These are phyloP conservation scores for Brachypodium distachyon DNA, from an alignment of 202 grass and related monocot species.

Conservation along the genomic window DNA sequence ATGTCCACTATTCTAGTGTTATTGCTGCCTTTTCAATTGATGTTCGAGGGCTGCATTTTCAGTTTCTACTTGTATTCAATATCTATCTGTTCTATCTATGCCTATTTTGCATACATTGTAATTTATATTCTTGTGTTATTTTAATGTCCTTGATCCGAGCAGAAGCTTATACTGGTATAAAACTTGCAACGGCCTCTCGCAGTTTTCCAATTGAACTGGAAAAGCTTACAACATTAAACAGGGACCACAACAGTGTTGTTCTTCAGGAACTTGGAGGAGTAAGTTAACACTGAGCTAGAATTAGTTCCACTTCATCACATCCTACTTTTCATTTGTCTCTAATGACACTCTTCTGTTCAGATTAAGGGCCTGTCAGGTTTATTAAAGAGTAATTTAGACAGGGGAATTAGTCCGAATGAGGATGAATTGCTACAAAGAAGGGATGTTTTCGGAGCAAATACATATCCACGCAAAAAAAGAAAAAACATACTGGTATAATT, in stretches of 20 bases:
- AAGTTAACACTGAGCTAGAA: constrained; percentile 33
- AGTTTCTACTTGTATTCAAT: constrained; percentile 5
- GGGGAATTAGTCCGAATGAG: constrained; percentile 49
- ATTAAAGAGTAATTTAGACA: constrained; percentile 67
- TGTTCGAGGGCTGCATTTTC: neutral
- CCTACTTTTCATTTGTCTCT: neutral
- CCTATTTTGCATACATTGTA: constrained; percentile 16
- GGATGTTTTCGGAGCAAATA: constrained; percentile 60
- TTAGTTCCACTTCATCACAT: neutral
- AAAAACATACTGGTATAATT: constrained; percentile 73
- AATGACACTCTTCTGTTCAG: constrained; percentile 26
- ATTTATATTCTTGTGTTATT: constrained; percentile 25
- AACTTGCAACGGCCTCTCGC: constrained; percentile 29
- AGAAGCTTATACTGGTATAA: constrained; percentile 40
- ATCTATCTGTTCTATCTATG: neutral
- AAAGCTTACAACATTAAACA: constrained; percentile 60
- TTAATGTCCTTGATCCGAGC: constrained; percentile 34
- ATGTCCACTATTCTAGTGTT: neutral
- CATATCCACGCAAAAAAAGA: constrained; percentile 95
- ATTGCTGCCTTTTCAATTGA: neutral
- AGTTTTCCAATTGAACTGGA: constrained; percentile 61
- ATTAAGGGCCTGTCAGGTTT: constrained; percentile 68
- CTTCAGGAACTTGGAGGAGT: constrained; percentile 77
- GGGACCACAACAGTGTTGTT: constrained; percentile 52
- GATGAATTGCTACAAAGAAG: constrained; percentile 61